Percentiles rank a stretch among this genome's conserved stretches.
Evolutionary conservation across 2,329 filamentous ascomycete genomes (phyloP).

Genomic region (Sclerotinia sclerotiorum): DNA sequence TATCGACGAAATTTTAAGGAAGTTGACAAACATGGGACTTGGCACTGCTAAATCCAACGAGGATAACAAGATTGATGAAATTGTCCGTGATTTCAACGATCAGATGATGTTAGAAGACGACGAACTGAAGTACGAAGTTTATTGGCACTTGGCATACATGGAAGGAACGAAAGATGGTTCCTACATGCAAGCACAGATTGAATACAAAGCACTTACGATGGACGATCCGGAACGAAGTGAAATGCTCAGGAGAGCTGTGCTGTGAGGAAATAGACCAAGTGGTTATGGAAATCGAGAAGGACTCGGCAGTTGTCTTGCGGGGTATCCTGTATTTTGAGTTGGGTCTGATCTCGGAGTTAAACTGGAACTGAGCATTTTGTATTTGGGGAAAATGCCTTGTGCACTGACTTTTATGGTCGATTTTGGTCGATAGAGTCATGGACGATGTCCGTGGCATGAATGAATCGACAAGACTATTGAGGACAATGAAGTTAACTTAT

Average conservation of each 20-base stretch:
- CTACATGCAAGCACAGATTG: constrained; percentile 16
- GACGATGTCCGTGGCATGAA: not conserved
- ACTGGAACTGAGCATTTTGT: not conserved
- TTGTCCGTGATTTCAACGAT: not conserved
- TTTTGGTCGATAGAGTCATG: constrained; percentile 9
- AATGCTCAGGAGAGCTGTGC: constrained; percentile 14
- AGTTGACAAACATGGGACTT: constrained; percentile 7
- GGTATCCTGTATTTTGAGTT: not conserved
- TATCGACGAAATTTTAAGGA: constrained; percentile 8
- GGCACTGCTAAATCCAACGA: not conserved
- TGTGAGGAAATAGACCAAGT: constrained; percentile 16
- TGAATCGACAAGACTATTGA: not conserved
- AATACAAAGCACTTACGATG: constrained; percentile 9
- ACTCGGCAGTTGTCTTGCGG: not conserved
- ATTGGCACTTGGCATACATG: constrained; percentile 21
- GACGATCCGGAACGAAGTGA: not conserved
- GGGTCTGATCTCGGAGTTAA: constrained; percentile 14
- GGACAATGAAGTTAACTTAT: constrained; percentile 1
- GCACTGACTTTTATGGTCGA: not conserved
- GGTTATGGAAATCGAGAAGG: not conserved
- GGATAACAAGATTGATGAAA: constrained; percentile 2
- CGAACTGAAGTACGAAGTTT: constrained; percentile 16
- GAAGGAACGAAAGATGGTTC: constrained; percentile 20
- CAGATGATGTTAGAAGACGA: constrained; percentile 12
- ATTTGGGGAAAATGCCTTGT: constrained; percentile 8